Percentiles rank a stretch among this genome's conserved stretches.
phyloP scores from a whole-genome alignment of 176 grass and related monocot genomes.

The Tuctoria greenei region DNA sequence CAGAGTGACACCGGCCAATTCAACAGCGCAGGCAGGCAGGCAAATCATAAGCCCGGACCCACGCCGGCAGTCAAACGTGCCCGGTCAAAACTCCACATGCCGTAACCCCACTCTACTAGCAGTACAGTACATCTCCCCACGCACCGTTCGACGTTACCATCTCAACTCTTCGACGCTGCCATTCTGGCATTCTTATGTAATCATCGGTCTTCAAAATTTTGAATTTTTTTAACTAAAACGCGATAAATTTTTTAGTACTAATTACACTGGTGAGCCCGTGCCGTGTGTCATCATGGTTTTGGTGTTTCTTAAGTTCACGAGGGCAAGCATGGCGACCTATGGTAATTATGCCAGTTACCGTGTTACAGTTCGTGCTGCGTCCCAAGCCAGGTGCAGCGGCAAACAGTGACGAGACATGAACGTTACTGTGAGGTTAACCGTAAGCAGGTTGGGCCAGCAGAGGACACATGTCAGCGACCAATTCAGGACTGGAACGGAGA shows the following conservation, averaged over 20 bases:
- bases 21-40: slow-evolving; percentile 19
- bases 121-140: neutral
- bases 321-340: neutral
- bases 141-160: neutral
- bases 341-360: neutral
- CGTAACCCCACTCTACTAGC: neutral
- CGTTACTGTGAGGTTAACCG: neutral
- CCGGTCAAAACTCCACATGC: slow-evolving; percentile 16
- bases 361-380: neutral
- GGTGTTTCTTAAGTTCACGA: neutral
- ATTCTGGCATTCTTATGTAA: too few species aligned
- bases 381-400: neutral
- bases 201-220: too few species aligned
- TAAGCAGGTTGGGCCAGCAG: too few species aligned
- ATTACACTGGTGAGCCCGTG: neutral
- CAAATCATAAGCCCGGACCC: slow-evolving; percentile 50
- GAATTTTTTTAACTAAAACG: too few species aligned
- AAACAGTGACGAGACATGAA: neutral
- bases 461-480: too few species aligned
- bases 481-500: neutral
- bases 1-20: slow-evolving; percentile 20
- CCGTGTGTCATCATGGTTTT: neutral
- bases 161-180: too few species aligned
- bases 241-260: too few species aligned
- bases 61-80: slow-evolving; percentile 38